Evolutionary conservation across 2,329 filamentous ascomycete species (phyloP), one percentile per base, ranked within the genome.

Genomic region (Pochonia chlamydosporia): DNA sequence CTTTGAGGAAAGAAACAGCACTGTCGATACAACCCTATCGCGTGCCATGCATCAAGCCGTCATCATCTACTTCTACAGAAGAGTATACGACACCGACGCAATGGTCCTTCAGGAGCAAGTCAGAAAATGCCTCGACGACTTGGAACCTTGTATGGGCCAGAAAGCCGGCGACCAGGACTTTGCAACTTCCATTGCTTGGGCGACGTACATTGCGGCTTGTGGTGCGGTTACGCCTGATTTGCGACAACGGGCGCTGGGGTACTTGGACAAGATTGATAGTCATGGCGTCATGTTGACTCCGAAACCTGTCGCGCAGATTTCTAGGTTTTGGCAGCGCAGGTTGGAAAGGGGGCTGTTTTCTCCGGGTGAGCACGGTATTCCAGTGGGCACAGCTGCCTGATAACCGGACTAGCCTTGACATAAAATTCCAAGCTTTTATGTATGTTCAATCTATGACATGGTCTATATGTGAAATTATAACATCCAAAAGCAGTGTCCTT

Each of bases 51-150:
- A 70, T 8, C 62, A 70, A 28, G 69, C 70, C 0, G 51, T 73
- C 10, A 56, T 66, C 4, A 71, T 74, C 3, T 73, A 70, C 52
- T 74, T 74, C 41, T 72, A 74, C 50, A 62, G 71, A 1, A 58
- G 69, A 4, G 65, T 74, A 0, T 58, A 62, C 39, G 53, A 59
- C 26, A 56, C 61, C 45, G 67, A 68, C 26, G 60, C 68, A 9
- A 65, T 66, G 40, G 61, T 71, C 3, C 46, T 73, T 0, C 70
- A 73, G 41, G 56, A 18, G 63, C 52, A 59, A 3, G 70, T 73
- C 0, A 50, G 53, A 2, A 61, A 62, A 13, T 62, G 70, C 0
- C 52, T 67, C 0, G 67, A 72, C 20, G 62, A 59, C 21, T 57
- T 74, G 1, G 49, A 69, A 40, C 56, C 58, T 0, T 64, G 63